These are phyloP conservation scores for Panus rudis DNA, from an alignment of 768 basidiomycete genomes.

Conservation along the genomic window DNA sequence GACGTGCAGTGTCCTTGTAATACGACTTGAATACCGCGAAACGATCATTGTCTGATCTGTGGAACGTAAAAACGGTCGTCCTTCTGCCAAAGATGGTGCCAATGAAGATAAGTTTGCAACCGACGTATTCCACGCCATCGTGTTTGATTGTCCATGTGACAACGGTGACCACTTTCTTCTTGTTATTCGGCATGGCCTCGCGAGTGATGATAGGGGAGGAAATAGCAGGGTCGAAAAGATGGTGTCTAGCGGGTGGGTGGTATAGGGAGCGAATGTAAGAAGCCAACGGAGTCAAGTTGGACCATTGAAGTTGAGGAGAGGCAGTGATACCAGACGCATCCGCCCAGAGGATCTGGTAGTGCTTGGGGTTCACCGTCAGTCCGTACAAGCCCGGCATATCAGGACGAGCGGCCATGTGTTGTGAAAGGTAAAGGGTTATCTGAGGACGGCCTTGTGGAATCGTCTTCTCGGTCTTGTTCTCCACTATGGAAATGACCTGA, in stretches of 20 bases:
- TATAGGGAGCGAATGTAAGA: neutral
- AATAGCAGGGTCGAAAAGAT: neutral
- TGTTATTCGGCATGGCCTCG: too few relatives aligned
- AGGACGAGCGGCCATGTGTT: too few relatives aligned
- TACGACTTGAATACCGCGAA: neutral
- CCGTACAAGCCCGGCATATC: constrained; percentile 2
- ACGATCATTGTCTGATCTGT: neutral
- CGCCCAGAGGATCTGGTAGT: constrained; percentile 3
- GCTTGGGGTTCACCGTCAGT: too few relatives aligned
- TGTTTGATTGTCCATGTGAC: neutral
- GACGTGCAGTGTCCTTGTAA: too few relatives aligned
- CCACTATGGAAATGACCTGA: too few relatives aligned
- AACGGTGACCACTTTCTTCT: neutral
- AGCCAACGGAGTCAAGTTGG: neutral
- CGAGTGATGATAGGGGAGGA: too few relatives aligned
- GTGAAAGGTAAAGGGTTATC: too few relatives aligned
- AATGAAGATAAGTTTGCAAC: neutral
- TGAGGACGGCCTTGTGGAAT: too few relatives aligned
- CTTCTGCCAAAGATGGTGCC: neutral
- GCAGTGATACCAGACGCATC: neutral
- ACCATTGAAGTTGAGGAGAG: neutral
- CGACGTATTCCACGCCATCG: neutral
- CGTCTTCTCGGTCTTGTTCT: too few relatives aligned
- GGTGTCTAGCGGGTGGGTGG: neutral
- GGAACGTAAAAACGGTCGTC: neutral